These are phyloP conservation scores for Hypholoma fasciculare DNA, from an alignment of 768 basidiomycete species.

Conservation along the genomic window DNA sequence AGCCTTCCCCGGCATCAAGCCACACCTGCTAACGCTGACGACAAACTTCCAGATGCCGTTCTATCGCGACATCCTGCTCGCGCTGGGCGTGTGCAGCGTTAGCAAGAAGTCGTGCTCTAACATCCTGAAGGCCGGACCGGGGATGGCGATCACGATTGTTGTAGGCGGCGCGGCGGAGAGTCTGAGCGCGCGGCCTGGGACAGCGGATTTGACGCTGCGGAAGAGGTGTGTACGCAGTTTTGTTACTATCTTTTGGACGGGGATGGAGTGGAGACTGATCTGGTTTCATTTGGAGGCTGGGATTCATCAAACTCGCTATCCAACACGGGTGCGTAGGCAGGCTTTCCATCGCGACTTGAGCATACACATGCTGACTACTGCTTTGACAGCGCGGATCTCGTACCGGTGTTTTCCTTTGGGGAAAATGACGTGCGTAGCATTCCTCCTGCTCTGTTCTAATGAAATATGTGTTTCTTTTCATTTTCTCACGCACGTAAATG, in stretches of 20 bases:
- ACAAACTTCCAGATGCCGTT: conserved; percentile 92
- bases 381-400: conserved; percentile 77
- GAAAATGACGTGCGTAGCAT: conserved; percentile 80
- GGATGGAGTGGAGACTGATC: too few species aligned
- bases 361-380: too few species aligned
- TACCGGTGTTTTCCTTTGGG: conserved; percentile 97
- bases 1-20: conserved; percentile 87
- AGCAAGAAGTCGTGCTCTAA: conserved; percentile 89
- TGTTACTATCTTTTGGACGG: background rate
- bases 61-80: conserved; percentile 89
- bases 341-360: background rate
- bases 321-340: conserved; percentile 72
- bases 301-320: conserved; percentile 95
- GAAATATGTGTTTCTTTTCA: conserved; percentile 22
- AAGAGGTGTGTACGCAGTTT: conserved; percentile 49
- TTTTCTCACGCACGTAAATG: background rate
- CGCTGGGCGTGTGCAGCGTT: conserved; percentile 90
- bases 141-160: conserved; percentile 86
- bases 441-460: too few species aligned
- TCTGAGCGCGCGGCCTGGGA: conserved; percentile 93
- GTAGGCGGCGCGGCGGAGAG: conserved; percentile 97
- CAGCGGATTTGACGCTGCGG: conserved; percentile 83
- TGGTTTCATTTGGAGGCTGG: conserved; percentile 49
- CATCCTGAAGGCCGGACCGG: conserved; percentile 67
- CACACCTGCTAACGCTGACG: conserved; percentile 88